phyloP scores from a whole-genome alignment of 192 early-diverging fungal genomes.

The Spizellomyces punctatus region DNA sequence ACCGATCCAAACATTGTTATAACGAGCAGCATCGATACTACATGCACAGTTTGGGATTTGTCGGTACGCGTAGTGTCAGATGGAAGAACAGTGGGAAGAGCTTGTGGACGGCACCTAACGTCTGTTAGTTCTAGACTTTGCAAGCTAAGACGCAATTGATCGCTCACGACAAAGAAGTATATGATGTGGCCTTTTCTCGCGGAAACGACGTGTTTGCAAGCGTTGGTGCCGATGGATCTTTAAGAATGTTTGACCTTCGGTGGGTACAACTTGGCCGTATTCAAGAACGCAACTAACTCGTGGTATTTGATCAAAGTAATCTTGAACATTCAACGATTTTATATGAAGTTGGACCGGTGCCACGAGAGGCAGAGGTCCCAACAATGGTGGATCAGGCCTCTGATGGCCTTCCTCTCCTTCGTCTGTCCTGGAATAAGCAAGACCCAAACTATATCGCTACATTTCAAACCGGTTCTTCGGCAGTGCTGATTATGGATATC shows the following conservation, averaged over 20 bases:
- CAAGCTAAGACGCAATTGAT: conserved; percentile 99
- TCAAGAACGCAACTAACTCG: neutral
- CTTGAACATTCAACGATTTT: conserved; percentile 98
- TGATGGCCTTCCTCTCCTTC: conserved; percentile 66
- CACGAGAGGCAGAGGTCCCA: conserved; percentile 12
- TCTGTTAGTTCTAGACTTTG: conserved; percentile 55
- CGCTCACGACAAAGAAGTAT: conserved; percentile 98
- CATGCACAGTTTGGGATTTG: conserved; percentile 99
- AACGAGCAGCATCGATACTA: conserved; percentile 95
- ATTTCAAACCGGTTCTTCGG: conserved; percentile 80
- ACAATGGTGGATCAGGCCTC: neutral
- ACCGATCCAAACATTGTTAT: conserved; percentile 82
- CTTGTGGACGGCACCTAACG: neutral
- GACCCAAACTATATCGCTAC: conserved; percentile 92
- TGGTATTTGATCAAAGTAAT: conserved; percentile 51
- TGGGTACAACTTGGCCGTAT: conserved; percentile 21
- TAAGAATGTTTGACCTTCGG: conserved; percentile 96
- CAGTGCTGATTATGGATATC: conserved; percentile 89
- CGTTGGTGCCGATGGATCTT: conserved; percentile 96
- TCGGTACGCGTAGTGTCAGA: conserved; percentile 46
- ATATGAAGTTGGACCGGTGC: conserved; percentile 78
- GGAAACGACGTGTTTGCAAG: conserved; percentile 92
- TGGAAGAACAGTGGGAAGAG: neutral
- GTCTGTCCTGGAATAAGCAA: conserved; percentile 86
- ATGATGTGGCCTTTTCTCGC: conserved; percentile 93